Conservation (phyloP, 2,329 filamentous ascomycete genomes). For the Madurella fahalii region DNA sequence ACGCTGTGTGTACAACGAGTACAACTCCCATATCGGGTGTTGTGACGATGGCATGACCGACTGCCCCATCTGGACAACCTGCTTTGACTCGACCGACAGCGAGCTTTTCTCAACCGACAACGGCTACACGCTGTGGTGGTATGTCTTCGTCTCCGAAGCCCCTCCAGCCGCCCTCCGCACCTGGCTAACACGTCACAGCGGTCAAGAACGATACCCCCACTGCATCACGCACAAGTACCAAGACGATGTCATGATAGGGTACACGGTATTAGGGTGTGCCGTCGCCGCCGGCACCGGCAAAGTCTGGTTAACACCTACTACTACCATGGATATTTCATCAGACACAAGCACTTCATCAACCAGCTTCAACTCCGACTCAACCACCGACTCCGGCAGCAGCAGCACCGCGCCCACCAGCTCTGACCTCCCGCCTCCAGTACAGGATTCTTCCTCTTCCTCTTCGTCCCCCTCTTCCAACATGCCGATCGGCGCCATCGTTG, state of each 20-base stretch:
- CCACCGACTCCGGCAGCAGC: neutral
- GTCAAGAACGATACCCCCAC: slow-evolving; percentile 22
- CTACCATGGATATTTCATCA: neutral
- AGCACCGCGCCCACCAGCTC: neutral
- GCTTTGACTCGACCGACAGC: slow-evolving; percentile 27
- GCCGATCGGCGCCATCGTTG: slow-evolving; percentile 30
- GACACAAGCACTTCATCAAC: neutral
- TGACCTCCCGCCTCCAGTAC: neutral
- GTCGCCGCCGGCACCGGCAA: slow-evolving; percentile 21
- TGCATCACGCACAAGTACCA: slow-evolving; percentile 32
- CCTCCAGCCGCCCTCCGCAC: neutral
- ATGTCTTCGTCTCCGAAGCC: slow-evolving; percentile 8
- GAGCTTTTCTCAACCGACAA: slow-evolving; percentile 23
- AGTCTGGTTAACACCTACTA: slow-evolving; percentile 17
- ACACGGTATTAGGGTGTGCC: slow-evolving; percentile 31
- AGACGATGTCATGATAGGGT: slow-evolving; percentile 24
- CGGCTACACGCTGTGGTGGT: slow-evolving; percentile 32
- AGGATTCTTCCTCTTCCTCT: neutral
- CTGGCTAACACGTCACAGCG: slow-evolving; percentile 18
- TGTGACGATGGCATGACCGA: slow-evolving; percentile 26
- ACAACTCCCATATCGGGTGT: slow-evolving; percentile 30
- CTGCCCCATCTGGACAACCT: slow-evolving; percentile 29
- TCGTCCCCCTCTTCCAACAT: slow-evolving; percentile 12
- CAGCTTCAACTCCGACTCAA: neutral
- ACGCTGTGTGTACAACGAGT: slow-evolving; percentile 31